Base-by-base conservation (phyloP, 148 eudicot species). In the Rhododendron vialii region DNA sequence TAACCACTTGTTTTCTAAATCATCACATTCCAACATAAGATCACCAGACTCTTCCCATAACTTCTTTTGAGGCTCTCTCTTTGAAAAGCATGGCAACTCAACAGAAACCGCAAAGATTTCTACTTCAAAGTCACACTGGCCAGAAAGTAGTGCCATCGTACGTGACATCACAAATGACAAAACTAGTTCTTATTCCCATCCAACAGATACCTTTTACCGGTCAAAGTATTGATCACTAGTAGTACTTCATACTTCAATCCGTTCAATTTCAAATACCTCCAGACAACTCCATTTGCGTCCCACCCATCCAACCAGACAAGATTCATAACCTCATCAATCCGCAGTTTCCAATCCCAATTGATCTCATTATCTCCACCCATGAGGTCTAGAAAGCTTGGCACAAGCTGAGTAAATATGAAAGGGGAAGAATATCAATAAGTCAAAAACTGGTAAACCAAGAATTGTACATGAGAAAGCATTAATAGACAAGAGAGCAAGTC, bases 401-500 rank as follows among this genome's bases (percentile, higher is more conserved):
- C 93, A 85, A 75, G 89, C 93, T 92, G 86, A 84, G 78, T 22
- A 81, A 28, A 41, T 7, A 84, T 15, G 82, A 30, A 82, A n/a
- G 17, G n/a, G 78, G 18, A 76, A 80, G 20, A 67, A 38, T 76
- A 53, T 26, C 59, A 67, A 78, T n/a, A 53, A 33, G 3, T 33
- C 33, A 83, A 65, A 75, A 33, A 13, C 77, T 0, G 30, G 45
- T 4, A 57, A 35, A 9, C 24, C 69, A 81, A 20, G 50, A 41
- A 76, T n/a, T 43, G 14, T 36, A 41, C 13, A 35, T 1, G 14
- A 48, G 85, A 20, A 8, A 71, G 50, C n/a, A 47, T 48, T 47
- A n/a, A 24, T 33, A 76, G 71, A 71, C 18, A 20, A 76, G 26
- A 18, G 50, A 36, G 15, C 80, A 18, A 28, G 45, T 48, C 6